Evolutionary conservation across 176 grass and related monocot genomes (phyloP), one percentile per base, ranked within the genome.

Genomic region (Microstegium vimineum): DNA sequence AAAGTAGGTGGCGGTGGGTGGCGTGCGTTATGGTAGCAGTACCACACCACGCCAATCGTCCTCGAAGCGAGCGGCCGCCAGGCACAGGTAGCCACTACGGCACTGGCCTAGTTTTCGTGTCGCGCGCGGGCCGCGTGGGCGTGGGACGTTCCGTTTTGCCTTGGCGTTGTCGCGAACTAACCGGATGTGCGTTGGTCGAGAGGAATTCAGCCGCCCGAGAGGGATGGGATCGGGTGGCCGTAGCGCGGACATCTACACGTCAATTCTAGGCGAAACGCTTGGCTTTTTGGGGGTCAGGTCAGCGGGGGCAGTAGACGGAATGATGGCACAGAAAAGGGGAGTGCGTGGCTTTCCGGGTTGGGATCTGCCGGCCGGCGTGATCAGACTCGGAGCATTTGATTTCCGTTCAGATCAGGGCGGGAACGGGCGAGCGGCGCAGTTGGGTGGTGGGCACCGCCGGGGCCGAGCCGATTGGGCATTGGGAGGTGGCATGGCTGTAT

Each of bases 1-100:
- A 41, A 42, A n/a, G n/a, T n/a, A n/a, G n/a, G n/a, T n/a, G n/a
- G n/a, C n/a, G n/a, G n/a, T 81, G 27, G 82, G 82, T 90, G 82
- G 82, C 62, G 83, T 66, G 88, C 65, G 74, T 91, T 66, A 91
- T 89, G 80, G 89, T 15, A 15, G 10, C 57, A 61, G 10, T 23
- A 14, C 11, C 57, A 13, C 56, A 11, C 70, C 43, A 33, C 51
- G 18, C 17, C 65, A 37, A 63, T 0, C 66, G 10, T 15, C 36
- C 67, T n/a, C n/a, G n/a, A 13, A 26, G 37, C 33, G 18, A 22
- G 28, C 32, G n/a, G n/a, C n/a, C n/a, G n/a, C n/a, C n/a, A n/a
- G n/a, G n/a, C n/a, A n/a, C n/a, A n/a, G n/a, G n/a, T n/a, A n/a
- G n/a, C n/a, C n/a, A n/a, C n/a, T n/a, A n/a, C n/a, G n/a, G n/a